These are phyloP conservation scores for Bipolaris bicolor DNA, from an alignment of 2,329 filamentous ascomycete genomes.

Conservation along the genomic window DNA sequence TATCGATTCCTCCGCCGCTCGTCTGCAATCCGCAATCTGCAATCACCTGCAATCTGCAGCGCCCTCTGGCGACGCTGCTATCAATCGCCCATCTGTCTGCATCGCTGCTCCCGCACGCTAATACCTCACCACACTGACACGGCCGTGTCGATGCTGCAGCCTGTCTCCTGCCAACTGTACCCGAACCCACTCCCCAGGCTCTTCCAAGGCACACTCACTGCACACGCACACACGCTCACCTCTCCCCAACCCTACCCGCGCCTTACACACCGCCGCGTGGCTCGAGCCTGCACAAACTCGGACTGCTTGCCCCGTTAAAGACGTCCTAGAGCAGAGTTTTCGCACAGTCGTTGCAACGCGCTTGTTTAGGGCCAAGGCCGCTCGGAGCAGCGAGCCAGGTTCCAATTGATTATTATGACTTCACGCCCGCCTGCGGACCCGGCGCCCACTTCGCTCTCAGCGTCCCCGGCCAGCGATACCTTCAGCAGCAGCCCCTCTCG, in stretches of 20 bases:
- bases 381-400: slow-evolving; percentile 37
- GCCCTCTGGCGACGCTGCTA: not conserved
- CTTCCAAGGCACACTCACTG: slow-evolving; percentile 19
- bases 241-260: slow-evolving; percentile 24
- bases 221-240: not conserved
- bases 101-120: not conserved
- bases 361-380: slow-evolving; percentile 43
- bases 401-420: slow-evolving; percentile 44
- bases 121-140: not conserved
- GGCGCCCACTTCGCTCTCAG: slow-evolving; percentile 24
- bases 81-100: slow-evolving; percentile 2
- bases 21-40: not conserved
- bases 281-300: slow-evolving; percentile 31
- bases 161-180: slow-evolving; percentile 6
- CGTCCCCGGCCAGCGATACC: slow-evolving; percentile 19
- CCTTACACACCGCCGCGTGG: slow-evolving; percentile 34
- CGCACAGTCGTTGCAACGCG: slow-evolving; percentile 34
- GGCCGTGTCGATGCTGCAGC: slow-evolving; percentile 7
- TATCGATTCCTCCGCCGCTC: not conserved
- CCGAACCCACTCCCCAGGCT: slow-evolving; percentile 20
- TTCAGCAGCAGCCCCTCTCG: slow-evolving; percentile 24
- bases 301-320: slow-evolving; percentile 43
- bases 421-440: slow-evolving; percentile 36
- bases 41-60: not conserved
- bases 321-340: slow-evolving; percentile 43